These are phyloP conservation scores for Penicillium tannophilum DNA, from an alignment of 495 filamentous ascomycete genomes.

Conservation along the genomic window DNA sequence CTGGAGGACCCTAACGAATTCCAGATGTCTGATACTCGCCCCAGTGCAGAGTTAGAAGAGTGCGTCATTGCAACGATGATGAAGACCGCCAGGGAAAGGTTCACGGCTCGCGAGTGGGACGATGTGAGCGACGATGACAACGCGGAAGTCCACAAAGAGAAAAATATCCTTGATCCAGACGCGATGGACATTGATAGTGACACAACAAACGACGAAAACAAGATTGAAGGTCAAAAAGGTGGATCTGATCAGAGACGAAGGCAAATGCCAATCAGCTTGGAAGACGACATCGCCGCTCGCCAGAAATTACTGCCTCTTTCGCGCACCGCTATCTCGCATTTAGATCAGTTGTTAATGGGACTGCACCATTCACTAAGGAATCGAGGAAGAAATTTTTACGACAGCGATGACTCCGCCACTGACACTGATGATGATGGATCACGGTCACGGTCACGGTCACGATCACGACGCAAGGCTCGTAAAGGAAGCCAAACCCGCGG, in stretches of 20 bases:
- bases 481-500: slow-evolving; percentile 31
- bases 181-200: slow-evolving; percentile 3
- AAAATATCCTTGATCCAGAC: slow-evolving; percentile 4
- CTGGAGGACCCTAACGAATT: slow-evolving; percentile 51
- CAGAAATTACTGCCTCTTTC: slow-evolving; percentile 63
- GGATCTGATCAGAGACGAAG: not conserved
- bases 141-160: not conserved
- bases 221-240: slow-evolving; percentile 16
- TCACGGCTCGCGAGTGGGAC: slow-evolving; percentile 42
- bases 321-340: slow-evolving; percentile 61
- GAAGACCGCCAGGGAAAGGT: slow-evolving; percentile 65
- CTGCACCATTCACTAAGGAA: slow-evolving; percentile 64
- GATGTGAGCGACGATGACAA: not conserved
- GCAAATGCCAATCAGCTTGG: slow-evolving; percentile 42
- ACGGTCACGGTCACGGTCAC: slow-evolving; percentile 6
- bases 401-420: slow-evolving; percentile 23
- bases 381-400: slow-evolving; percentile 32
- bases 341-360: slow-evolving; percentile 66
- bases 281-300: slow-evolving; percentile 65
- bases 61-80: slow-evolving; percentile 62
- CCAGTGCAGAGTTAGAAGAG: slow-evolving; percentile 66
- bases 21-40: slow-evolving; percentile 42
- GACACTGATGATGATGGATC: slow-evolving; percentile 16
- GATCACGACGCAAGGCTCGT: slow-evolving; percentile 14
- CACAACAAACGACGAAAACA: slow-evolving; percentile 1